These are phyloP conservation scores for Rhodotorula sp. DNA, from an alignment of 1,284 basidiomycete genomes.

Conservation along the genomic window DNA sequence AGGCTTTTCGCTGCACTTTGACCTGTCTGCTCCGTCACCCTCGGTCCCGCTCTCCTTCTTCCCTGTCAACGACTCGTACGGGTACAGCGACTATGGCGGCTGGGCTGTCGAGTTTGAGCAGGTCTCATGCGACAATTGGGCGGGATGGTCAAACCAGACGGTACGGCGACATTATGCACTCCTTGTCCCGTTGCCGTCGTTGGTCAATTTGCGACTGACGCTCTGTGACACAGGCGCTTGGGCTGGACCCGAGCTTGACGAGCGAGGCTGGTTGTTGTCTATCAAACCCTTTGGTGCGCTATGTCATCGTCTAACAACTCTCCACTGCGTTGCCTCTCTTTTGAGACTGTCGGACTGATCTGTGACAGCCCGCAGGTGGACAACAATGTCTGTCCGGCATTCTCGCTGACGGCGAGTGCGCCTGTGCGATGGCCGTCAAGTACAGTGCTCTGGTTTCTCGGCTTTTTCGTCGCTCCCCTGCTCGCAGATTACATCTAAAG, in stretches of 20 bases:
- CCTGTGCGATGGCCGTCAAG: not conserved
- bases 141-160: conserved; percentile 17
- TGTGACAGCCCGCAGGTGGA: not conserved
- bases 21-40: conserved; percentile 19
- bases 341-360: not conserved
- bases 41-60: conserved; percentile 18
- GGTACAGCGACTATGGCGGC: conserved; percentile 24
- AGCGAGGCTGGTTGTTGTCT: conserved; percentile 16
- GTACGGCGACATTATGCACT: not conserved
- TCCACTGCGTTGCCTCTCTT: not conserved
- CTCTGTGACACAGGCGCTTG: not conserved
- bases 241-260: conserved; percentile 11
- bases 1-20: conserved; percentile 18
- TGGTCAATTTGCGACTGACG: not conserved
- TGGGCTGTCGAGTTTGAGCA: conserved; percentile 16
- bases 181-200: no score
- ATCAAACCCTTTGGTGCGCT: conserved; percentile 11
- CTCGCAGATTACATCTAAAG: no score
- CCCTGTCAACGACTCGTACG: conserved; percentile 11
- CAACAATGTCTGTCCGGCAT: conserved; percentile 1
- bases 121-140: conserved; percentile 18
- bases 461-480: no score
- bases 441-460: not conserved
- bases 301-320: no score
- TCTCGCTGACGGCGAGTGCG: conserved; percentile 3